Percentiles rank a stretch among this genome's conserved stretches.
phyloP scores from a whole-genome alignment of 108 stramenopile genomes.

The Epipyxis sp. region DNA sequence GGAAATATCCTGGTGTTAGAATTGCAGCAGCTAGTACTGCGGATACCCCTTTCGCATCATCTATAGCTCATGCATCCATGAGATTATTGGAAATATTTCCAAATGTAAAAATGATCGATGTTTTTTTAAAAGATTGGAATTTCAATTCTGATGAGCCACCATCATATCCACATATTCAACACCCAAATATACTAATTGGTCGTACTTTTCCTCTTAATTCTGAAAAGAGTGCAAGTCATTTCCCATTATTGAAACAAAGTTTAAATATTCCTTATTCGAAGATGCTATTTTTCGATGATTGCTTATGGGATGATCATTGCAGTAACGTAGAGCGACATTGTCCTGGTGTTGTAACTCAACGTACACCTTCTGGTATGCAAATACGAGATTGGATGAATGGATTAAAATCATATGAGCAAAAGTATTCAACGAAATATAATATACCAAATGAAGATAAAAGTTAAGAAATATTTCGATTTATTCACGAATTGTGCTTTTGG shows the following conservation, averaged over 20 bases:
- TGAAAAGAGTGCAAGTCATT: conserved; percentile 77
- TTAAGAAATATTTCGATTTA: too few relatives aligned
- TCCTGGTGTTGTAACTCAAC: conserved; percentile 33
- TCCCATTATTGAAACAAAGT: conserved; percentile 68
- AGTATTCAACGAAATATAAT: too few relatives aligned
- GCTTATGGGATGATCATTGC: conserved; percentile 76
- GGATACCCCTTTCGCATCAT: conserved; percentile 72
- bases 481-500: too few relatives aligned
- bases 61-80: conserved; percentile 69
- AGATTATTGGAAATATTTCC: conserved; percentile 73
- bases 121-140: conserved; percentile 72
- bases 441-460: too few relatives aligned
- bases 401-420: neutral
- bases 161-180: conserved; percentile 43
- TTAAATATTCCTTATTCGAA: conserved; percentile 75
- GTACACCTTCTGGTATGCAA: conserved; percentile 23
- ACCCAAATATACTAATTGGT: conserved; percentile 80
- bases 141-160: too few relatives aligned
- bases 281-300: conserved; percentile 95
- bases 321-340: conserved; percentile 69
- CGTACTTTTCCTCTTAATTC: conserved; percentile 67
- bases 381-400: neutral
- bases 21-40: conserved; percentile 72
- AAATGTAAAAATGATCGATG: conserved; percentile 71
- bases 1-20: conserved; percentile 66